Conservation (phyloP, 805 yeast genomes). For the Ogataea corticis region DNA sequence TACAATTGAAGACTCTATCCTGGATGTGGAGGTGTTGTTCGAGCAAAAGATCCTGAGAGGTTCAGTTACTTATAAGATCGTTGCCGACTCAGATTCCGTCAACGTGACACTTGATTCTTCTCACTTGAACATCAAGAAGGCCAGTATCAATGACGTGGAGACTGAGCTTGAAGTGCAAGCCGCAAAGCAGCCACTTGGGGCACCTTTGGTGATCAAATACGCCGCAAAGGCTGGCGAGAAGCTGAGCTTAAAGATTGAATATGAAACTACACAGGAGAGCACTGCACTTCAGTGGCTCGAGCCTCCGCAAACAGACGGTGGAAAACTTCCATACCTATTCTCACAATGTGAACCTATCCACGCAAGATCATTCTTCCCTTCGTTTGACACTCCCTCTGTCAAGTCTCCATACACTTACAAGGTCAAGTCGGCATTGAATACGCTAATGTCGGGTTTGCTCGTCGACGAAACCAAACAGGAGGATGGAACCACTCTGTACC, state of each 20-base stretch:
- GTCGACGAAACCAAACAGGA: conserved; percentile 34
- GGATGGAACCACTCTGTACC: conserved; percentile 35
- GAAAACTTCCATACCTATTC: conserved; percentile 68
- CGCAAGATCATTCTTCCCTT: conserved; percentile 84
- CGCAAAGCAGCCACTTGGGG: conserved; percentile 58
- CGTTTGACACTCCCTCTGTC: conserved; percentile 87
- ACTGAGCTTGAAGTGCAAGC: conserved; percentile 38
- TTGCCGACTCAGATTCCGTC: conserved; percentile 29
- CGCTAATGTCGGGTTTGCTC: conserved; percentile 65
- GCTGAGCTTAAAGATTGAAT: conserved; percentile 45
- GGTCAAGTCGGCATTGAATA: conserved; percentile 65
- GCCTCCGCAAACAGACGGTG: conserved; percentile 73
- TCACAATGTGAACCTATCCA: conserved; percentile 93
- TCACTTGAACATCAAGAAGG: conserved; percentile 48
- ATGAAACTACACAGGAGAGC: conserved; percentile 69
- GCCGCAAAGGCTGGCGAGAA: conserved; percentile 11
- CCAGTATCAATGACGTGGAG: conserved; percentile 42
- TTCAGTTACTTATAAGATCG: conserved; percentile 48
- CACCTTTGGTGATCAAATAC: conserved; percentile 45
- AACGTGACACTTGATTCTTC: conserved; percentile 70
- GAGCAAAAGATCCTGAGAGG: conserved; percentile 54
- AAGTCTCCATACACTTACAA: conserved; percentile 63
- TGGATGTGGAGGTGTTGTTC: conserved; percentile 59
- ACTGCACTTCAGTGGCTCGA: conserved; percentile 86
- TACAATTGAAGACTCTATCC: conserved; percentile 48